These are phyloP conservation scores for Mycena polygramma DNA, from an alignment of 768 basidiomycete species.

Conservation along the genomic window DNA sequence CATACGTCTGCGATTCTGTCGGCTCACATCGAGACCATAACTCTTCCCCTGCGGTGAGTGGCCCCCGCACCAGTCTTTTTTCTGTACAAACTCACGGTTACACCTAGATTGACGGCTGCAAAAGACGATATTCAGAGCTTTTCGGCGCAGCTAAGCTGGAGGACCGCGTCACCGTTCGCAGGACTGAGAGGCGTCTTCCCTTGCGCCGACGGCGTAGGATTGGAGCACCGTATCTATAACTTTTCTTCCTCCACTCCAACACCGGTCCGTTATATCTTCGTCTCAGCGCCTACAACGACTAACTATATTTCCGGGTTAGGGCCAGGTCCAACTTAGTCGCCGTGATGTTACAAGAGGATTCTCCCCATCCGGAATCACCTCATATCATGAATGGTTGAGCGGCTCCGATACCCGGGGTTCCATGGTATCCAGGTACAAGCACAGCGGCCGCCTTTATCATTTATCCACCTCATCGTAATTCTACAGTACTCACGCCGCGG, in stretches of 20 bases:
- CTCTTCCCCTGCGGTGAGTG: constrained; percentile 69
- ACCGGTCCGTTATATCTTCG: constrained; percentile 17
- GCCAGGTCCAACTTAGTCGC: constrained; percentile 51
- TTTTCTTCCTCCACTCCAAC: constrained; percentile 55
- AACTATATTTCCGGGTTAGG: background rate
- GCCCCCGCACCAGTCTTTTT: background rate
- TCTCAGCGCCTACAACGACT: background rate
- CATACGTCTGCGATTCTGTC: constrained; percentile 71
- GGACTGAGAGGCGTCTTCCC: constrained; percentile 70
- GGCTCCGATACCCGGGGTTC: constrained; percentile 46
- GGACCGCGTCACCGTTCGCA: constrained; percentile 65
- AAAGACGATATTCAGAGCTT: constrained; percentile 59
- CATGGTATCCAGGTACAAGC: constrained; percentile 54
- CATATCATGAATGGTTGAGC: constrained; percentile 56
- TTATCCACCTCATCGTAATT: constrained; percentile 20
- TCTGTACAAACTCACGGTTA: constrained; percentile 1
- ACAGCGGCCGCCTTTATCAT: constrained; percentile 16
- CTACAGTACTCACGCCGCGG: constrained; percentile 59
- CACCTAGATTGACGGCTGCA: constrained; percentile 45
- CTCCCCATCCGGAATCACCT: constrained; percentile 48
- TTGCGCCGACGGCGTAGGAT: constrained; percentile 40
- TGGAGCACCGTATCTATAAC: constrained; percentile 48
- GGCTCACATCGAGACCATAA: constrained; percentile 68
- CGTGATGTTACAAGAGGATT: constrained; percentile 75
- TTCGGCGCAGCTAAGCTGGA: constrained; percentile 64